phyloP scores from a whole-genome alignment of 768 basidiomycete genomes.

The Lactarius hatsudake region DNA sequence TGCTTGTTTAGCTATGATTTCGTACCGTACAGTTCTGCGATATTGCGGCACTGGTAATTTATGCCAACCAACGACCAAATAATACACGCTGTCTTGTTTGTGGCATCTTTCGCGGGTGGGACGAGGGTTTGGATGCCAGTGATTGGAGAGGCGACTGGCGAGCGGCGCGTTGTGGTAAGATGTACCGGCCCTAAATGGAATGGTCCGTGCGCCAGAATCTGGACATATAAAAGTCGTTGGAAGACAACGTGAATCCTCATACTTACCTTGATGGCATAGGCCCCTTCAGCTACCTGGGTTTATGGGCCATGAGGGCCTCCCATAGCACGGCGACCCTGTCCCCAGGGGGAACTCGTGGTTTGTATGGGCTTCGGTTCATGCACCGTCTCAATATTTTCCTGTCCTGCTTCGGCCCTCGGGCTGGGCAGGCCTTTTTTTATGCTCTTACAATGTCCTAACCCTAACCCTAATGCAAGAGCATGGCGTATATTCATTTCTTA shows the following conservation, averaged over 20 bases:
- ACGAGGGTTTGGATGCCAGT: not conserved
- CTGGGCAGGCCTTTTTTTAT: conserved; percentile 35
- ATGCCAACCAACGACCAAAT: not conserved
- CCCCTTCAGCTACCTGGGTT: conserved; percentile 32
- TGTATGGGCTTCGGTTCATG: conserved; percentile 65
- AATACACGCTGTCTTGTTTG: conserved; percentile 10
- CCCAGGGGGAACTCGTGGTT: conserved; percentile 30
- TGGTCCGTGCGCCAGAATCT: conserved; percentile 28
- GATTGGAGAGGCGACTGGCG: not conserved
- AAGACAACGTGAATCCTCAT: conserved; percentile 16
- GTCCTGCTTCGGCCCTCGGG: conserved; percentile 56
- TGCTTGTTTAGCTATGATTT: not conserved
- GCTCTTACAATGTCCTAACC: conserved; percentile 34
- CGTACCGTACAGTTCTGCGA: conserved; percentile 1
- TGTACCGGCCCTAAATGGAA: conserved; percentile 23
- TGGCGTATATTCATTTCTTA: not conserved
- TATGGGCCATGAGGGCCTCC: conserved; percentile 31
- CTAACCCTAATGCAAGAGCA: conserved; percentile 35
- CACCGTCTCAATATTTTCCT: conserved; percentile 80
- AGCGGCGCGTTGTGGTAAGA: not conserved
- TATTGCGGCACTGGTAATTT: not conserved
- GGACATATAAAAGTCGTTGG: conserved; percentile 14
- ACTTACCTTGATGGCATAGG: conserved; percentile 34
- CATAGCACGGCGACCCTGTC: conserved; percentile 34
- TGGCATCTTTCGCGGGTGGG: not conserved